A percentile compares a stretch with the other conserved stretches of the same genome.
Conservation (phyloP, 2,329 filamentous ascomycete species). For the Cordyceps sp. region DNA sequence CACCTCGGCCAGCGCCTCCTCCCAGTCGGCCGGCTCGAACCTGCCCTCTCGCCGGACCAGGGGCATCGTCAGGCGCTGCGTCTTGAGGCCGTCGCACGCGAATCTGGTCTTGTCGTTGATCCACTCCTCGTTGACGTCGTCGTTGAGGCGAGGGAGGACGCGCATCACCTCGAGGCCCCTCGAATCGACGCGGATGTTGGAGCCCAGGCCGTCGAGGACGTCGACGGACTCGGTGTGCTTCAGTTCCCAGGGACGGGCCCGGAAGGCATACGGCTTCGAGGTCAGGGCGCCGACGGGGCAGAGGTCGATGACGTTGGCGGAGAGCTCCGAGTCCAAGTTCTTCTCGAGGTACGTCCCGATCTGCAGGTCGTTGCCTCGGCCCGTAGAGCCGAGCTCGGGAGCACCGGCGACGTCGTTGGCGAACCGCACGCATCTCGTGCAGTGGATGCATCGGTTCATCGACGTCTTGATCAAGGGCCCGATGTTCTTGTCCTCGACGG, state of each 20-base stretch:
- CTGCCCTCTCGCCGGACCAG: constrained; percentile 76
- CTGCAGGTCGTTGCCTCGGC: constrained; percentile 92
- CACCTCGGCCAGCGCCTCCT: constrained; percentile 84
- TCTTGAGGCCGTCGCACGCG: constrained; percentile 91
- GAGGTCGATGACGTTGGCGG: constrained; percentile 93
- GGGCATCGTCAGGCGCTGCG: constrained; percentile 85
- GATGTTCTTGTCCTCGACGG: constrained; percentile 98
- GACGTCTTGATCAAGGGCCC: constrained; percentile 97
- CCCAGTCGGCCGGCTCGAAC: constrained; percentile 88
- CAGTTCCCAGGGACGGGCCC: constrained; percentile 89
- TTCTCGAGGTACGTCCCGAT: constrained; percentile 96
- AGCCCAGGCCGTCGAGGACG: constrained; percentile 81
- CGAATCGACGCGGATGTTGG: constrained; percentile 86
- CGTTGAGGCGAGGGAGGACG: constrained; percentile 79
- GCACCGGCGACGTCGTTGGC: constrained; percentile 95
- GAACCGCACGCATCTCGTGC: constrained; percentile 93
- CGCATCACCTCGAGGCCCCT: constrained; percentile 94
- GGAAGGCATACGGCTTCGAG: constrained; percentile 96
- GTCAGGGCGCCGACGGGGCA: constrained; percentile 94
- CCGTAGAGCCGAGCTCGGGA: constrained; percentile 83
- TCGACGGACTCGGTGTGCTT: constrained; percentile 94
- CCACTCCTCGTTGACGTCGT: constrained; percentile 99
- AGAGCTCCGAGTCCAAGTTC: constrained; percentile 86
- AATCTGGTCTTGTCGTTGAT: constrained; percentile 98
- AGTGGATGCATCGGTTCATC: constrained; percentile 99